Evolutionary conservation across 768 basidiomycete genomes (phyloP).

Genomic region (Rhizopogon vinicolor): DNA sequence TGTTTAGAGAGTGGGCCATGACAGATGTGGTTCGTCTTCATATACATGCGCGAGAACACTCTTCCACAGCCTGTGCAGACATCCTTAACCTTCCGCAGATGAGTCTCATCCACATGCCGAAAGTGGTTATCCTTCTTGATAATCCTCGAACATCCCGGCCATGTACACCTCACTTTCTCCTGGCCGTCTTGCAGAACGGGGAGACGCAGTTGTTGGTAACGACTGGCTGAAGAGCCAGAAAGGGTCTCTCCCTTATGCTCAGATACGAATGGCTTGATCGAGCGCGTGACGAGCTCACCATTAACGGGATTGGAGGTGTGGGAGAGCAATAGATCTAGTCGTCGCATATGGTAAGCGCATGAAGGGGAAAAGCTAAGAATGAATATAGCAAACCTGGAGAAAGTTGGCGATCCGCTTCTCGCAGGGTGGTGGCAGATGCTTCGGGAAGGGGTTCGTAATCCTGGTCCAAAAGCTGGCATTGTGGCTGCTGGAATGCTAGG

Average conservation of each 20-base stretch:
- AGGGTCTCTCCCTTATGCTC: background rate
- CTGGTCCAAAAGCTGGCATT: background rate
- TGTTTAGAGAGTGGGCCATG: background rate
- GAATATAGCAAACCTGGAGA: background rate
- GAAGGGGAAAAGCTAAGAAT: background rate
- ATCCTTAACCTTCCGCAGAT: background rate
- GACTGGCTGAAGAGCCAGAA: background rate
- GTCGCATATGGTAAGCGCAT: background rate
- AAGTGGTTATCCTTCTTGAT: background rate
- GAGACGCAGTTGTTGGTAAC: background rate
- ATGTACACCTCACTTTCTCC: background rate
- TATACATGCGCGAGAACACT: background rate
- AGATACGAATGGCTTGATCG: background rate
- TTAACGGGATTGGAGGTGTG: background rate
- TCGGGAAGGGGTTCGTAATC: background rate
- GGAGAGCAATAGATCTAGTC: background rate
- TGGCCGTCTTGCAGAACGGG: background rate
- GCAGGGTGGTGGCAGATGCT: background rate
- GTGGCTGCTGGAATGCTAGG: background rate
- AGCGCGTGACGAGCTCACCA: background rate
- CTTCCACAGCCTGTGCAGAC: background rate
- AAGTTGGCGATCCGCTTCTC: background rate
- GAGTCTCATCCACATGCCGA: background rate
- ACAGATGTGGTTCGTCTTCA: background rate
- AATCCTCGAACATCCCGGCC: background rate